Conservation (phyloP, 1,284 basidiomycete species). For the Leccinum fuscescens region DNA sequence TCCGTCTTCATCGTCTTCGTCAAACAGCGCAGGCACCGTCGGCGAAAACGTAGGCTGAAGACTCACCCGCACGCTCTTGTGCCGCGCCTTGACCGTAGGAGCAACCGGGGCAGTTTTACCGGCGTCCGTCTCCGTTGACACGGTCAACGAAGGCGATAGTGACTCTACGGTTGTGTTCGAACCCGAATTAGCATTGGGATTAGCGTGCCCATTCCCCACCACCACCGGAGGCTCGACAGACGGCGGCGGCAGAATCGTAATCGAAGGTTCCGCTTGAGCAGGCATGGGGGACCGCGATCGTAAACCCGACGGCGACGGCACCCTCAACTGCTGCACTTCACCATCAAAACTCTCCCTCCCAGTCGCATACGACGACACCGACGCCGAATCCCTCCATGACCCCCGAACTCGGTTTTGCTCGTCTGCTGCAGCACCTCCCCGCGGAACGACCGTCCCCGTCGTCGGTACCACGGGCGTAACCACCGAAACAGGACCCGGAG, state of each 20-base stretch:
- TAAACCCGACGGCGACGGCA: neutral
- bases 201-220: conserved; percentile 7
- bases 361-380: conserved; percentile 60
- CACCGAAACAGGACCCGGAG: no score
- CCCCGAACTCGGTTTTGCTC: neutral
- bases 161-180: neutral
- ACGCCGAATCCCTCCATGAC: conserved; percentile 20
- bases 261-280: neutral
- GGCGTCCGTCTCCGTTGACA: conserved; percentile 12
- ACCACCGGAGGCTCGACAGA: conserved; percentile 18
- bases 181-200: neutral
- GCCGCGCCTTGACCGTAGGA: conserved; percentile 32
- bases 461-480: no score
- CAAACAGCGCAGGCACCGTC: conserved; percentile 61
- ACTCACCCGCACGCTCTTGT: conserved; percentile 75
- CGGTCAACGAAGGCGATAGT: conserved; percentile 16
- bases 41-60: conserved; percentile 69
- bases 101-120: no score
- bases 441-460: neutral
- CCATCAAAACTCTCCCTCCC: conserved; percentile 46
- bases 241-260: conserved; percentile 28
- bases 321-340: conserved; percentile 27
- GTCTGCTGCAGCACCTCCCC: neutral
- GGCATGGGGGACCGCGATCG: neutral
- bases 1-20: conserved; percentile 36